These are phyloP conservation scores for Xylaria sp. DNA, from an alignment of 2,329 filamentous ascomycete species.

Conservation along the genomic window DNA sequence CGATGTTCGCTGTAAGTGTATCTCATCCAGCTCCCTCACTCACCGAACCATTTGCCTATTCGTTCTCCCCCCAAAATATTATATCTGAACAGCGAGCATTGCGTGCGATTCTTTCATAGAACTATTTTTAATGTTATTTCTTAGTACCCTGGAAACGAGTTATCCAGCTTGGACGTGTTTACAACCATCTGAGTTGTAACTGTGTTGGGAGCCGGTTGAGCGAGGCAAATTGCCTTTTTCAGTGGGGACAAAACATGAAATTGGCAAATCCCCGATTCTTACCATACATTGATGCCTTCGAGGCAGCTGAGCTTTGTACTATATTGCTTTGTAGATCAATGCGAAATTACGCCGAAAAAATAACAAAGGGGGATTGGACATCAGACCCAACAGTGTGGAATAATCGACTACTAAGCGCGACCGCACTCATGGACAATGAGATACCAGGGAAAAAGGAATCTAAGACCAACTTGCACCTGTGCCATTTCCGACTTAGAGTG, in stretches of 20 bases:
- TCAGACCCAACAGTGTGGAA: not conserved
- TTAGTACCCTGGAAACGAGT: constrained; percentile 55
- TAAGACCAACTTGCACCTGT: not conserved
- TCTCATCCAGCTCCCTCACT: not conserved
- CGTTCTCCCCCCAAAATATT: not conserved
- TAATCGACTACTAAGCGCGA: constrained; percentile 7
- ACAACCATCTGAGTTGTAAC: constrained; percentile 47
- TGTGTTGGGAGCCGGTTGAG: not conserved
- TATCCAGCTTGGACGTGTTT: constrained; percentile 64
- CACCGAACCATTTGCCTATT: not conserved
- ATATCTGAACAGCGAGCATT: too few relatives aligned
- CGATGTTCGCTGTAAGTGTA: constrained; percentile 57
- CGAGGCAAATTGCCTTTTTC: constrained; percentile 3
- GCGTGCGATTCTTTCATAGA: too few relatives aligned
- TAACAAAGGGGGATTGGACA: constrained; percentile 29
- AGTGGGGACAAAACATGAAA: constrained; percentile 5
- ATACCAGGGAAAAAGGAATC: constrained; percentile 17
- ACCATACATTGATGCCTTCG: not conserved
- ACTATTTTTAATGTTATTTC: too few relatives aligned
- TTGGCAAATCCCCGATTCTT: not conserved
- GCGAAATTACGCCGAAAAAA: not conserved
- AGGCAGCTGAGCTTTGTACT: constrained; percentile 9
- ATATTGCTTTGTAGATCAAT: constrained; percentile 18
- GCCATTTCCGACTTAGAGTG: not conserved
- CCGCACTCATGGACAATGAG: constrained; percentile 32